Evolutionary conservation across 805 yeast genomes (phyloP), one percentile per base, ranked within the genome.

Genomic region (Ogataea angusta): DNA sequence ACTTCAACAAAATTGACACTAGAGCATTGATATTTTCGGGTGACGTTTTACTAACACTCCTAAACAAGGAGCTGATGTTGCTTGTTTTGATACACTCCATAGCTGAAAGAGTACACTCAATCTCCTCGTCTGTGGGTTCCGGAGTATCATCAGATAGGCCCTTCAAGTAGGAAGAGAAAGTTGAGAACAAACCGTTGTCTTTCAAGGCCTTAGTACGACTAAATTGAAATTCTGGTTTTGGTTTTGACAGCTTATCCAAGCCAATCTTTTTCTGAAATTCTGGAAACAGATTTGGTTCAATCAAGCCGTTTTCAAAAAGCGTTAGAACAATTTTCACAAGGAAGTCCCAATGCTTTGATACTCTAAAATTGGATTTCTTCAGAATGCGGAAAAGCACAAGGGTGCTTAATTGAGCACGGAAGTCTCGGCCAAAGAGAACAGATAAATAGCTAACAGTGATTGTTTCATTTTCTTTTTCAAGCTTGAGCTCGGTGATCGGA

Each of bases 41-140:
- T 43, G 36, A 63, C 54, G 57, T 59, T 35, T 57, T 62, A 34
- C 75, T 66, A 8, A 80, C 69, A 15, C 70, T 70, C 34, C 72
- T 73, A 45, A 88, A 72, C 1, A 88, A 66, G 1, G 69, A 67
- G 4, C 73, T 61, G 5, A 89, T 65, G 36, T 76, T 75, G 47
- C 93, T 79, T 0, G 91, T 78, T 38, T 76, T 76, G 37, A 91
- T 72, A 58, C 97, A 91, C 50, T 90, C 95, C 30, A 83, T 66
- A 0, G 96, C 85, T 5, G 88, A 81, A 10, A 84, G 61, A 0
- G 98, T 86, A 5, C 86, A 76, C 48, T 89, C 95, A 36, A 93
- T 82, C 52, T 91, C 97, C 55, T 87, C 95, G 42, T 86, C 95
- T 2, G 95, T 77, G 10, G 99, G 99, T 60, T 91, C 98, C 0